Percentiles rank a stretch among this genome's conserved stretches.
Evolutionary conservation across 192 early-diverging fungal genomes (phyloP).

Genomic region (Thamnidium elegans): DNA sequence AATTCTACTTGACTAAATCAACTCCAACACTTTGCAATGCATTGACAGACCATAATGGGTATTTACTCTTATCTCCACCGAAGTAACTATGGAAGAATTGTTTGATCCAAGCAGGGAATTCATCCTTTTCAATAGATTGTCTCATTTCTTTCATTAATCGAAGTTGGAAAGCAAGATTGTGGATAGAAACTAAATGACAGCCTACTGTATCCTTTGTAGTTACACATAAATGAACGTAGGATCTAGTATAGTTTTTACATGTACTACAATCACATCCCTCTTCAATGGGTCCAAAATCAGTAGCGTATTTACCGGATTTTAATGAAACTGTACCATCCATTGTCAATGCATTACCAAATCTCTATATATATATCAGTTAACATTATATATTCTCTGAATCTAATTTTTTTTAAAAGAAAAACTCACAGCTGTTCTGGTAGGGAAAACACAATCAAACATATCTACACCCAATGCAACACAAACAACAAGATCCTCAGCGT

Average conservation of each 20-base stretch:
- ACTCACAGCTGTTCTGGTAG: slow-evolving; percentile 76
- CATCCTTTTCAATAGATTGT: slow-evolving; percentile 62
- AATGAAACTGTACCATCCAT: slow-evolving; percentile 66
- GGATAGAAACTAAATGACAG: slow-evolving; percentile 77
- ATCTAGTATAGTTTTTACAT: slow-evolving; percentile 70
- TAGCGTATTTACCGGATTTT: slow-evolving; percentile 56
- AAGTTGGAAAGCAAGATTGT: slow-evolving; percentile 86
- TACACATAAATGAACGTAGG: slow-evolving; percentile 56
- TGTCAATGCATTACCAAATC: slow-evolving; percentile 84
- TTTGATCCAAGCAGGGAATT: slow-evolving; percentile 68
- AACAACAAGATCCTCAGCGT: slow-evolving; percentile 81
- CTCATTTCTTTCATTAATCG: slow-evolving; percentile 78
- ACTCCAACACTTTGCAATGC: slow-evolving; percentile 69
- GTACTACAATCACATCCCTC: slow-evolving; percentile 73
- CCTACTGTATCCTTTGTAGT: slow-evolving; percentile 75
- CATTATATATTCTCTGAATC: background rate
- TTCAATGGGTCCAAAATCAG: slow-evolving; percentile 72
- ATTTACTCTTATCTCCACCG: slow-evolving; percentile 50
- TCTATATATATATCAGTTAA: slow-evolving; percentile 28
- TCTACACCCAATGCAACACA: slow-evolving; percentile 86
- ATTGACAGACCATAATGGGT: slow-evolving; percentile 72
- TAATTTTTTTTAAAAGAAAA: background rate
- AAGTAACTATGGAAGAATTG: slow-evolving; percentile 67
- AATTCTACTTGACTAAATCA: slow-evolving; percentile 39
- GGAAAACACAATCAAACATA: slow-evolving; percentile 92